Evolutionary conservation across 2,329 filamentous ascomycete species (phyloP).

Genomic region (Pleurostoma richardsiae): DNA sequence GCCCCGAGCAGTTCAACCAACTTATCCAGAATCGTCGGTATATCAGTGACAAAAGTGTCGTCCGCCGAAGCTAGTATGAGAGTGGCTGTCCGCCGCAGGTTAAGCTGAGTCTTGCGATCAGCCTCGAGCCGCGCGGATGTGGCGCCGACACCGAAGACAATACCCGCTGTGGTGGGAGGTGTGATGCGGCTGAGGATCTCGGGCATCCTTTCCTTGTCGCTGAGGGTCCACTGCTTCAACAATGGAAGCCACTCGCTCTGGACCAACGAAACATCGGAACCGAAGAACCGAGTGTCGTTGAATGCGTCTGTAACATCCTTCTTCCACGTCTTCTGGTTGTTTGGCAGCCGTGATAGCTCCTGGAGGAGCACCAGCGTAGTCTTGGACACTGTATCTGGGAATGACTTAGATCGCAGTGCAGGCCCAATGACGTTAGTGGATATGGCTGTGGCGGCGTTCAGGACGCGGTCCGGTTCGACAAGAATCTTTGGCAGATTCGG

Average conservation of each 20-base stretch:
- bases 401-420: constrained; percentile 75
- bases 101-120: constrained; percentile 87
- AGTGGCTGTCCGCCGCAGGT: constrained; percentile 75
- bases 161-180: constrained; percentile 85
- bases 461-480: constrained; percentile 78
- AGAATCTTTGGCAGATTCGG: constrained; percentile 79
- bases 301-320: constrained; percentile 91
- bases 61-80: constrained; percentile 71
- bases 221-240: constrained; percentile 75
- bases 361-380: constrained; percentile 69
- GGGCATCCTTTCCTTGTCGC: constrained; percentile 81
- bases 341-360: constrained; percentile 70
- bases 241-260: constrained; percentile 76
- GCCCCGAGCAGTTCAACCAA: constrained; percentile 81
- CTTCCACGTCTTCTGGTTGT: constrained; percentile 84
- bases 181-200: constrained; percentile 76
- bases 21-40: constrained; percentile 72
- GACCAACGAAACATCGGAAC: constrained; percentile 60
- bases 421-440: constrained; percentile 80
- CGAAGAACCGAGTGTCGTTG: constrained; percentile 83
- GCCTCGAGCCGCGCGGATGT: constrained; percentile 91
- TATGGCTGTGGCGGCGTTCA: constrained; percentile 72
- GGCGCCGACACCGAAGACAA: constrained; percentile 97
- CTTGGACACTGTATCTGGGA: constrained; percentile 77
- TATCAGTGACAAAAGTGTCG: constrained; percentile 75